A percentile compares a stretch with the other conserved stretches of the same genome.
These are phyloP conservation scores for Fistulinella prunicolor DNA, from an alignment of 768 basidiomycete species.

Conservation along the genomic window DNA sequence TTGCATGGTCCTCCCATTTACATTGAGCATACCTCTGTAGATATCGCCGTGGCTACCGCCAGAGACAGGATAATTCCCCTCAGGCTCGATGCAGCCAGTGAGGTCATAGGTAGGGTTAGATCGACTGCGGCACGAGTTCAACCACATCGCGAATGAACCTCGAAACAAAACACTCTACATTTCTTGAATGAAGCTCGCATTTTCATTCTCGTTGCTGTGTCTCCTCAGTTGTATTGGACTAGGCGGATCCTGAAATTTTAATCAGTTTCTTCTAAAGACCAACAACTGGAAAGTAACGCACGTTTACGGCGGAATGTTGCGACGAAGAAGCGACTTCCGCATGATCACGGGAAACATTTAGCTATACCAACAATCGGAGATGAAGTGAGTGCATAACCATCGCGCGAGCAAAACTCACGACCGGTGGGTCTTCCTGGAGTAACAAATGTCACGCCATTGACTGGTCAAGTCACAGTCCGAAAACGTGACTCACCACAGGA, in stretches of 20 bases:
- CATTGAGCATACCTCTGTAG: slow-evolving; percentile 14
- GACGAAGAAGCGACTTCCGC: neutral
- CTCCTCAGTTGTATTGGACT: slow-evolving; percentile 2
- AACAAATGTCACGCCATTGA: neutral
- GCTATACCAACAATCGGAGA: neutral
- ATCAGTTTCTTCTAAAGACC: neutral
- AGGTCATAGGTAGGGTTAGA: slow-evolving; percentile 13
- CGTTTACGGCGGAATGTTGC: neutral
- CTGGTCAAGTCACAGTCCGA: neutral
- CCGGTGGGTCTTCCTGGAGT: neutral
- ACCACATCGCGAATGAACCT: neutral
- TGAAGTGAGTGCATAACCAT: no score
- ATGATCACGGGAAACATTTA: neutral
- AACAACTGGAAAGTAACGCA: neutral
- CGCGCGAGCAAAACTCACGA: slow-evolving; percentile 1
- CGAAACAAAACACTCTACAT: slow-evolving; percentile 4
- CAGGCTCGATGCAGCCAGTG: slow-evolving; percentile 8
- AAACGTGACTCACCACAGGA: neutral
- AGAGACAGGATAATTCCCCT: slow-evolving; percentile 13
- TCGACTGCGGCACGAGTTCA: slow-evolving; percentile 10
- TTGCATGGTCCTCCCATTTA: slow-evolving; percentile 12
- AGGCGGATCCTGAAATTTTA: neutral
- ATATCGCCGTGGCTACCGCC: slow-evolving; percentile 22
- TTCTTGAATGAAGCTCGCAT: slow-evolving; percentile 1
- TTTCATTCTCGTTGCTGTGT: neutral